These are phyloP conservation scores for Blastobotrys indianensis DNA, from an alignment of 1,139 yeast species.

Conservation along the genomic window DNA sequence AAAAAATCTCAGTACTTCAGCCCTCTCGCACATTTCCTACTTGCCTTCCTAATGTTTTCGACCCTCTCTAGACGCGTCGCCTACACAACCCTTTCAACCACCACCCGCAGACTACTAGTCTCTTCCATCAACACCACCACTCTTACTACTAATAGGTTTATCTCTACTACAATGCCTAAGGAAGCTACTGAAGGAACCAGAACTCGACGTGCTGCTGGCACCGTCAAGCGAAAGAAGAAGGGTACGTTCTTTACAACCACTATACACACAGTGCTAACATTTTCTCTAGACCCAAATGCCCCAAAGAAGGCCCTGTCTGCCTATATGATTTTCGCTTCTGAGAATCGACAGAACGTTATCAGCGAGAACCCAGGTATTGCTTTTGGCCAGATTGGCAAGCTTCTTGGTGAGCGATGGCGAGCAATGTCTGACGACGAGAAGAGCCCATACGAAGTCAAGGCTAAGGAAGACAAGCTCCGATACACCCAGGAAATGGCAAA, in stretches of 20 bases:
- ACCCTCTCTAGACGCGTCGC: not conserved
- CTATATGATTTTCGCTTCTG: constrained; percentile 97
- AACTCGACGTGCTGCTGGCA: constrained; percentile 12
- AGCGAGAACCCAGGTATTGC: constrained; percentile 92
- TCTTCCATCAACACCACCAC: no score
- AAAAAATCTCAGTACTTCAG: not conserved
- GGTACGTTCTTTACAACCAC: constrained; percentile 5
- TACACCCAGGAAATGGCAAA: constrained; percentile 95
- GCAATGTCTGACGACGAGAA: constrained; percentile 75
- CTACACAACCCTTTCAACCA: not conserved
- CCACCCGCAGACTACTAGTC: not conserved
- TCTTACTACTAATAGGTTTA: no score
- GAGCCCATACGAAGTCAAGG: constrained; percentile 84
- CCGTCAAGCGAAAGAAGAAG: constrained; percentile 26
- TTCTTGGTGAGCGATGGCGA: constrained; percentile 96
- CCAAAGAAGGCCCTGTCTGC: constrained; percentile 98
- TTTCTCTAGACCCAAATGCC: constrained; percentile 70
- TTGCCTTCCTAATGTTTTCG: constrained; percentile 1
- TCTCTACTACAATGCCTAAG: constrained; percentile 8
- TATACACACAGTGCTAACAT: no score
- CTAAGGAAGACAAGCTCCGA: constrained; percentile 94
- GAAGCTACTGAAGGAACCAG: constrained; percentile 4
- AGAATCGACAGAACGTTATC: constrained; percentile 90
- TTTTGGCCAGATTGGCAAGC: constrained; percentile 51
- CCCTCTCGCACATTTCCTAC: not conserved